Conservation (phyloP, 129 eudicot genomes). For the Dittrichia graveolens region DNA sequence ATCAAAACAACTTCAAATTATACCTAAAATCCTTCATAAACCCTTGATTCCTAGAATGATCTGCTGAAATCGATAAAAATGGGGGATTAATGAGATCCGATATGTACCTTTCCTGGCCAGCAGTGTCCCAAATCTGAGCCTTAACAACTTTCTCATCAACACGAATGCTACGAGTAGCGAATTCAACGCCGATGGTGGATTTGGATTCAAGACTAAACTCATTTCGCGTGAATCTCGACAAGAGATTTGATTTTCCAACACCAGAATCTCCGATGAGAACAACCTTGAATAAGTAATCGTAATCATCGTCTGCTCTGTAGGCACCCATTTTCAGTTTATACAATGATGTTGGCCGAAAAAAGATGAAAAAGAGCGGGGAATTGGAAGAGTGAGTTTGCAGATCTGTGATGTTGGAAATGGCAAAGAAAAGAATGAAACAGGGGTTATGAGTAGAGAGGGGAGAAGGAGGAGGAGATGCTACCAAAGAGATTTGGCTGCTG, state of each 20-base stretch:
- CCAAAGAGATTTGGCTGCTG: slow-evolving; percentile 25
- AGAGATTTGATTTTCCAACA: slow-evolving; percentile 54
- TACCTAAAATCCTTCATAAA: background rate
- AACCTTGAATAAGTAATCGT: slow-evolving; percentile 59
- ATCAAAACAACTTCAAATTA: slow-evolving; percentile 15
- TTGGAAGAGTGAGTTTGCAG: slow-evolving; percentile 12
- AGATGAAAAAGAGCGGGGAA: background rate
- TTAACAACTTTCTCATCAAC: slow-evolving; percentile 65
- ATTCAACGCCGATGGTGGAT: slow-evolving; percentile 66
- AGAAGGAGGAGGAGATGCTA: slow-evolving; percentile 2
- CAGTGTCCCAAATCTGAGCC: slow-evolving; percentile 78
- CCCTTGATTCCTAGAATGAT: background rate
- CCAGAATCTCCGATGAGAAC: slow-evolving; percentile 64
- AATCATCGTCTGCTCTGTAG: slow-evolving; percentile 60
- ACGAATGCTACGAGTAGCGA: slow-evolving; percentile 63
- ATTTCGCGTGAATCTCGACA: slow-evolving; percentile 57
- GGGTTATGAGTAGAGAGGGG: background rate
- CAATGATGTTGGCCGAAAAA: background rate
- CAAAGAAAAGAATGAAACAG: slow-evolving; percentile 2
- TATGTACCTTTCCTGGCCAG: slow-evolving; percentile 60
- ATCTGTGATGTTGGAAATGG: slow-evolving; percentile 24
- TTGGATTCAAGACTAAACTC: slow-evolving; percentile 75
- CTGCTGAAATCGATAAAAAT: background rate
- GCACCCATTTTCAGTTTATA: slow-evolving; percentile 41
- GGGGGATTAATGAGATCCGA: background rate